phyloP scores from a whole-genome alignment of 192 early-diverging fungal species.

The Backusella westeae region DNA sequence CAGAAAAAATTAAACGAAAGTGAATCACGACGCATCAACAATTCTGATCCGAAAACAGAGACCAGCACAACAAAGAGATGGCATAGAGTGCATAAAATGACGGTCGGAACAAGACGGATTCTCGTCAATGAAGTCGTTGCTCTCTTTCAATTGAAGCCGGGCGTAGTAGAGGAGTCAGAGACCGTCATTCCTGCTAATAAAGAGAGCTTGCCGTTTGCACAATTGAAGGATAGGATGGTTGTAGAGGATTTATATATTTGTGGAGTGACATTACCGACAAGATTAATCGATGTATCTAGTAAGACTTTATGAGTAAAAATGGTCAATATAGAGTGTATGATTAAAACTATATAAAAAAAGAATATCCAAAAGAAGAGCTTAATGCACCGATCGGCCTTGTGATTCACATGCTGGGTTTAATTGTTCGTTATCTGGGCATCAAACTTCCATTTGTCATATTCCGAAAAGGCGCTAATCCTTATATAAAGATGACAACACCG shows the following conservation, averaged over 20 bases:
- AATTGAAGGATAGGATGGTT: neutral
- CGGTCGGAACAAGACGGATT: slow-evolving; percentile 45
- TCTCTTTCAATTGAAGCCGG: slow-evolving; percentile 50
- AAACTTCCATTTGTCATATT: slow-evolving; percentile 47
- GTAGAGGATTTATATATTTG: slow-evolving; percentile 23
- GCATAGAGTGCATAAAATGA: slow-evolving; percentile 40
- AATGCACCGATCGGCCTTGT: slow-evolving; percentile 55
- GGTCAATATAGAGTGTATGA: neutral
- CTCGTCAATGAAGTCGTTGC: slow-evolving; percentile 50
- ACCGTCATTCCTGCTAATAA: neutral
- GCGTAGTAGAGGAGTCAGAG: neutral
- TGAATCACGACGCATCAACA: neutral
- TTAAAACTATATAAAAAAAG: slow-evolving; percentile 5
- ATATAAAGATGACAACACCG: neutral
- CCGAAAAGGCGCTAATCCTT: slow-evolving; percentile 13
- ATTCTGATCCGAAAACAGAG: neutral
- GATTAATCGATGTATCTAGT: slow-evolving; percentile 30
- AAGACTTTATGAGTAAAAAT: neutral
- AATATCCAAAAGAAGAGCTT: slow-evolving; percentile 43
- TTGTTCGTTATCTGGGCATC: slow-evolving; percentile 54
- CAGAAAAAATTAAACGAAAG: neutral
- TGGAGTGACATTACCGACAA: slow-evolving; percentile 22
- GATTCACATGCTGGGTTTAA: slow-evolving; percentile 48
- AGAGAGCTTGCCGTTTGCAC: neutral
- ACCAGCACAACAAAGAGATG: slow-evolving; percentile 16